Base-by-base conservation (phyloP, 257 asterid species). In the Solanum chiquidenum region DNA sequence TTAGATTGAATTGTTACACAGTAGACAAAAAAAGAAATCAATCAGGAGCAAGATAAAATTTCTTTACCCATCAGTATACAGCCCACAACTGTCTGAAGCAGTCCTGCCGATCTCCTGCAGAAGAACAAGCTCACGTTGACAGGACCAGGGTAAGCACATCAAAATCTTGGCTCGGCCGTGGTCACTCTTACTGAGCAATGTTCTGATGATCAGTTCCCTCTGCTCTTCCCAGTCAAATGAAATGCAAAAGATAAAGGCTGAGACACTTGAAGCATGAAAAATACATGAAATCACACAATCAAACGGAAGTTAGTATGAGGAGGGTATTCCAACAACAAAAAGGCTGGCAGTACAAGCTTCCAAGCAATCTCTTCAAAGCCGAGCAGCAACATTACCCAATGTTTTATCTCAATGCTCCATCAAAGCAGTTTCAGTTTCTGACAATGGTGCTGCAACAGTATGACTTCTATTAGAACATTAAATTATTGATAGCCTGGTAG, bases 351-450 rank as follows among this genome's bases (percentile, higher is more conserved):
- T 69, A 86, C 88, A 88, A 77, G 87, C 68, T 42, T 75, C 71
- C 83, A 25, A 73, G 88, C 66, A 84, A 42, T 40, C 27, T 12
- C 18, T 86, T 89, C 90, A 91, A 90, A 88, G 77, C 89, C 80
- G 86, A 86, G 83, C 89, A 49, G 87, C 92, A 89, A 89, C 79
- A 86, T 87, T n/a, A 87, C 38, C 87, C 83, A 88, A 64, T 66
- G 12, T 91, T 73, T 83, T 62, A 83, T 77, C 85, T 94, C 93
- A 94, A 87, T 94, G 98, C 34, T 97, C 98, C 98, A 97, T 97
- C 93, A 96, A 92, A 79, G 99, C 99, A 77, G 98, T 90, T 93
- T 96, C 99, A 35, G 97, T 97, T 91, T 97, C 99, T 87, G 99
- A 96, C 83, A 97, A 90, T 62, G 99, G 99, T 68, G 99, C 99